phyloP scores from a whole-genome alignment of 2,329 filamentous ascomycete genomes.

The Cordyceps militaris region DNA sequence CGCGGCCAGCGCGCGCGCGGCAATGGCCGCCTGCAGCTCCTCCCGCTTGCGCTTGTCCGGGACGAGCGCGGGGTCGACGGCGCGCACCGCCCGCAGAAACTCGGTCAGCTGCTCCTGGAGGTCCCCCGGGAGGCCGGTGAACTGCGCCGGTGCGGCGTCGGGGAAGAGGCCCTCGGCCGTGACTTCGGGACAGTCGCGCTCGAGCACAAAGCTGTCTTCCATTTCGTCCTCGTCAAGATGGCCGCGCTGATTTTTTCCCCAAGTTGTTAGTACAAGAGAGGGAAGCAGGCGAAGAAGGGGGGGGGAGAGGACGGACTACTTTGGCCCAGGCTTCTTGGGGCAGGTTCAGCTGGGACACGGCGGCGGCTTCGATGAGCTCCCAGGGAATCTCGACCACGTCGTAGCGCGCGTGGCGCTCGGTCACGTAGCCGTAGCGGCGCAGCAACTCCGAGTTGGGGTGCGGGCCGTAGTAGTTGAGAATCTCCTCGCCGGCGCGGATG shows the following conservation, averaged over 20 bases:
- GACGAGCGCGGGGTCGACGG: constrained; percentile 34
- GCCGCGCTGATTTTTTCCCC: constrained; percentile 24
- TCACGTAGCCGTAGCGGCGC: constrained; percentile 82
- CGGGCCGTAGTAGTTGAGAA: constrained; percentile 85
- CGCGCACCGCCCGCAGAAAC: constrained; percentile 43
- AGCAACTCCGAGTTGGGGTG: constrained; percentile 77
- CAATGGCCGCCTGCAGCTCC: constrained; percentile 34
- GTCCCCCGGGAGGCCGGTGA: constrained; percentile 23
- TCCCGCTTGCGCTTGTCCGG: constrained; percentile 45
- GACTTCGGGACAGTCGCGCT: constrained; percentile 46
- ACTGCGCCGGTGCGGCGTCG: constrained; percentile 33
- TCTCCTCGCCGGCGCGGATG: constrained; percentile 65
- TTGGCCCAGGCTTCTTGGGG: constrained; percentile 33
- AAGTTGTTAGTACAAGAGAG: constrained; percentile 18
- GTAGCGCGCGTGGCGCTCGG: constrained; percentile 65
- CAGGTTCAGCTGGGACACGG: constrained; percentile 32
- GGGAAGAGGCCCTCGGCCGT: constrained; percentile 42
- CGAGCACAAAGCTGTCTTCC: constrained; percentile 69
- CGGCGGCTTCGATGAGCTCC: constrained; percentile 44
- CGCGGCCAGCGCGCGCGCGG: constrained; percentile 31
- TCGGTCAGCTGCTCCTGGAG: constrained; percentile 45
- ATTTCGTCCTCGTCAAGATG: constrained; percentile 57
- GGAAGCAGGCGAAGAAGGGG: not conserved
- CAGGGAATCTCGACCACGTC: constrained; percentile 77
- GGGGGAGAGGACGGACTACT: constrained; percentile 30